Conservation (phyloP, 805 yeast species). For the Debaryomyces prosopidis region DNA sequence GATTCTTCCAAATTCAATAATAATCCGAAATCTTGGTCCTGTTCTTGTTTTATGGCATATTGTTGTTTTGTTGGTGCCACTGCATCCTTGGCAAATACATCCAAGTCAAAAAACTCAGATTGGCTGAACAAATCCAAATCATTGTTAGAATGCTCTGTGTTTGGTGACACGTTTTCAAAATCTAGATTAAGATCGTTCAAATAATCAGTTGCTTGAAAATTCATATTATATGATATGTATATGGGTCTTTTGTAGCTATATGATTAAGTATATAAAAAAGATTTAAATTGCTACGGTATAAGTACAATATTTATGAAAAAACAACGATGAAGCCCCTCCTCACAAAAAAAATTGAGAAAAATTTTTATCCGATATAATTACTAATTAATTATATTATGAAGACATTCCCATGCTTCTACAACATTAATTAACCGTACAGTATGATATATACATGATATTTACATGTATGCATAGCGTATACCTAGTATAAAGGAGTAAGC, state of each 20-base stretch:
- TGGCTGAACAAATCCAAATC: conserved; percentile 43
- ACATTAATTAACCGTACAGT: too few species aligned
- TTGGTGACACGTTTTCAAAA: conserved; percentile 22
- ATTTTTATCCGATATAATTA: background rate
- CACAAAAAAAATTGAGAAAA: background rate
- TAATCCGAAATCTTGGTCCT: background rate
- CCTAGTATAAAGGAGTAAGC: too few species aligned
- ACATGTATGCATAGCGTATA: too few species aligned
- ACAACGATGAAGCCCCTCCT: background rate
- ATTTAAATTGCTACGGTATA: background rate
- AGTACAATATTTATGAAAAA: background rate
- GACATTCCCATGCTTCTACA: too few species aligned
- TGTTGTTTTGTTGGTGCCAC: conserved; percentile 7
- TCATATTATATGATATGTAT: conserved; percentile 23
- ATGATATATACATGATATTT: too few species aligned
- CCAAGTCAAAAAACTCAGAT: conserved; percentile 41
- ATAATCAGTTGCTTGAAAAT: conserved; percentile 43
- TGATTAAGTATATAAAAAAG: background rate
- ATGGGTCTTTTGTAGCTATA: too few species aligned
- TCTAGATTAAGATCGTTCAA: conserved; percentile 41
- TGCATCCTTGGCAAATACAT: conserved; percentile 25
- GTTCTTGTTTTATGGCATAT: background rate
- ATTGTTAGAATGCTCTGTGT: conserved; percentile 9
- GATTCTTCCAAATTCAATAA: background rate
- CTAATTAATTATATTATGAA: too few species aligned